Percentiles rank a stretch among this genome's conserved stretches.
Conservation (phyloP, 2,329 filamentous ascomycete species). For the Xylaria sp. region DNA sequence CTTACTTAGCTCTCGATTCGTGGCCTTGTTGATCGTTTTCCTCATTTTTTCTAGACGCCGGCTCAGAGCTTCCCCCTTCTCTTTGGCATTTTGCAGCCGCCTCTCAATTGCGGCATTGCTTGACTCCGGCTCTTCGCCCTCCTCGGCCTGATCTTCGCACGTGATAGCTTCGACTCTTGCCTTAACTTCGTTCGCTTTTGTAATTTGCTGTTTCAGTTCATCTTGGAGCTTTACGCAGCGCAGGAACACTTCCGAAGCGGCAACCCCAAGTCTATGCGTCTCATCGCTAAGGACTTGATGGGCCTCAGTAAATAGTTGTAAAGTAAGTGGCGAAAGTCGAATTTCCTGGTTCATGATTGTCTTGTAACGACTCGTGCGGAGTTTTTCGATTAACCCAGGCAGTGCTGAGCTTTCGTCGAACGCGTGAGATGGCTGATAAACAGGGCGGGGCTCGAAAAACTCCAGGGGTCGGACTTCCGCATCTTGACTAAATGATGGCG, state of each 20-base stretch:
- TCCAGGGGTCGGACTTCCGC: conserved; percentile 59
- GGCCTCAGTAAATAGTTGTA: conserved; percentile 76
- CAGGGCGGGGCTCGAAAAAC: conserved; percentile 71
- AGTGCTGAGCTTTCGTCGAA: conserved; percentile 69
- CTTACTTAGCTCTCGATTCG: conserved; percentile 65
- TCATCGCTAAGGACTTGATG: conserved; percentile 77
- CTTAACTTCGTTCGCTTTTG: conserved; percentile 72
- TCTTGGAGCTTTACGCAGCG: conserved; percentile 74
- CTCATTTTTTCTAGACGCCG: conserved; percentile 62
- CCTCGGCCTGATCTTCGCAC: conserved; percentile 64
- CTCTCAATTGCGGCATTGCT: conserved; percentile 68
- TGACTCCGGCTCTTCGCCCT: conserved; percentile 61
- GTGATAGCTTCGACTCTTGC: conserved; percentile 73
- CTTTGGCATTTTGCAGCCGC: conserved; percentile 59
- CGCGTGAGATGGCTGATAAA: conserved; percentile 70
- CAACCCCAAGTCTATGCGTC: conserved; percentile 73
- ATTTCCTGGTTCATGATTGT: conserved; percentile 73
- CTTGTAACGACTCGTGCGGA: conserved; percentile 69
- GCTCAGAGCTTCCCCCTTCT: conserved; percentile 58
- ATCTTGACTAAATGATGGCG: conserved; percentile 56
- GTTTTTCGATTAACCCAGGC: conserved; percentile 63
- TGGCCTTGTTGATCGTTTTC: conserved; percentile 57
- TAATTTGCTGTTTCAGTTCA: conserved; percentile 74
- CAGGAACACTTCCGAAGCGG: conserved; percentile 77
- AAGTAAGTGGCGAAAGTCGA: conserved; percentile 74